Conservation (phyloP, 2,329 filamentous ascomycete genomes). For the Colletotrichum sp. region DNA sequence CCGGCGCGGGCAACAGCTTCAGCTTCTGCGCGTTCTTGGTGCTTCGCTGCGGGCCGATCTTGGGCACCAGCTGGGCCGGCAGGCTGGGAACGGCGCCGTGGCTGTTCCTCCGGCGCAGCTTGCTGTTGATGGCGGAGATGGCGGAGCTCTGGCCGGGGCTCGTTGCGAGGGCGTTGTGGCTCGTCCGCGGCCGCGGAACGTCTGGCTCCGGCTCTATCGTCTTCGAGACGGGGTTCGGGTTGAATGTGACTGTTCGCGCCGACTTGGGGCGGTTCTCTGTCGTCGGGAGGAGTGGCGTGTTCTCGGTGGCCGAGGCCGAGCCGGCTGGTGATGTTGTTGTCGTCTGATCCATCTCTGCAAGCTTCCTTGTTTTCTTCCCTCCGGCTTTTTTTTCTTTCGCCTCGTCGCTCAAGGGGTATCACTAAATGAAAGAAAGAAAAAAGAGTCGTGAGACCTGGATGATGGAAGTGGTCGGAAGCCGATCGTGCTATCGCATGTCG, state of each 20-base stretch:
- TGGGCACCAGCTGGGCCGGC: constrained; percentile 51
- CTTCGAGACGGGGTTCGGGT: constrained; percentile 69
- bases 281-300: constrained; percentile 39
- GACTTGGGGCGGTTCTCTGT: constrained; percentile 46
- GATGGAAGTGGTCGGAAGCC: background rate
- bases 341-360: constrained; percentile 22
- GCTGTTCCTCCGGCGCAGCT: constrained; percentile 85
- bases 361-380: background rate
- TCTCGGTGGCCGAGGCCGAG: constrained; percentile 30
- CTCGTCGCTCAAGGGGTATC: constrained; percentile 8
- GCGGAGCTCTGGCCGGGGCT: constrained; percentile 47
- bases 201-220: constrained; percentile 59
- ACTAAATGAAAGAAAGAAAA: background rate
- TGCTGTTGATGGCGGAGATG: constrained; percentile 84
- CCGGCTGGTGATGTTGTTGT: background rate
- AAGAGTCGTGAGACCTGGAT: background rate
- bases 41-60: constrained; percentile 93
- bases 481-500: constrained; percentile 14
- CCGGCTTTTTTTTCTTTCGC: background rate
- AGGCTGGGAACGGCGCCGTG: constrained; percentile 59
- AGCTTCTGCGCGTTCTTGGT: constrained; percentile 97
- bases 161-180: constrained; percentile 33
- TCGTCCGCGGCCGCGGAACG: constrained; percentile 31
- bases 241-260: constrained; percentile 77
- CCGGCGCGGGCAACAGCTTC: constrained; percentile 93